Percentiles rank a stretch among this genome's conserved stretches.
phyloP scores from a whole-genome alignment of 192 early-diverging fungal species.

The Spizellomyces sp. region DNA sequence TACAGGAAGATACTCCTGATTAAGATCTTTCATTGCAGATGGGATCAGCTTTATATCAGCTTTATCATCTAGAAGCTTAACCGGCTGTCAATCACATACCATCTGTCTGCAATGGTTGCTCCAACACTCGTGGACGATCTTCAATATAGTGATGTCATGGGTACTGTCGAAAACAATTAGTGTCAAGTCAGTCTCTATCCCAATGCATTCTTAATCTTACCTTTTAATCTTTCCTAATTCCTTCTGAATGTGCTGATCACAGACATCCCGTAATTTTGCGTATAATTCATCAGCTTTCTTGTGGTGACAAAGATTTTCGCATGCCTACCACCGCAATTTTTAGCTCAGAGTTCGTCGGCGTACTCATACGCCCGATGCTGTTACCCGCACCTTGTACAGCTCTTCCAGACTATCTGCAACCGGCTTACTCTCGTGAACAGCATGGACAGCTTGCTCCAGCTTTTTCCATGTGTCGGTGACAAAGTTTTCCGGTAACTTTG shows the following conservation, averaged over 20 bases:
- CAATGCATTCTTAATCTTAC: too few relatives aligned
- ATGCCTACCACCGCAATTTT: slow-evolving; percentile 41
- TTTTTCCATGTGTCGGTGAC: slow-evolving; percentile 64
- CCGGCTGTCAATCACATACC: slow-evolving; percentile 35
- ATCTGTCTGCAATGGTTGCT: slow-evolving; percentile 69
- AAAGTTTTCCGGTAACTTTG: slow-evolving; percentile 69
- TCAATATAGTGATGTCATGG: slow-evolving; percentile 32
- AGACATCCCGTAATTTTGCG: slow-evolving; percentile 57
- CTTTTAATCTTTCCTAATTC: slow-evolving; percentile 10
- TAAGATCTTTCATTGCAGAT: slow-evolving; percentile 45
- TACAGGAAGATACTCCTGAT: slow-evolving; percentile 89
- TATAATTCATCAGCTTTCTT: slow-evolving; percentile 69
- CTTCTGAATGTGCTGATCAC: slow-evolving; percentile 53
- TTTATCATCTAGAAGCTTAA: slow-evolving; percentile 5
- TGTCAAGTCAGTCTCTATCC: too few relatives aligned
- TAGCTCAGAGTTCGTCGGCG: too few relatives aligned
- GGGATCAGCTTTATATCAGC: background rate
- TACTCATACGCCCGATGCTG: background rate
- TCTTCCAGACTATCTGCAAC: slow-evolving; percentile 76
- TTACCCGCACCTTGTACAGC: slow-evolving; percentile 65
- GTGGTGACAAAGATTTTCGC: slow-evolving; percentile 80
- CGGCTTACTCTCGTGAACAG: slow-evolving; percentile 67
- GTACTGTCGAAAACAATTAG: too few relatives aligned
- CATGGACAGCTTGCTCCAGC: slow-evolving; percentile 68
- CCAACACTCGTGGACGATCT: slow-evolving; percentile 61